Base-by-base conservation (phyloP, 495 filamentous ascomycete genomes). In the Neurospora sp. region DNA sequence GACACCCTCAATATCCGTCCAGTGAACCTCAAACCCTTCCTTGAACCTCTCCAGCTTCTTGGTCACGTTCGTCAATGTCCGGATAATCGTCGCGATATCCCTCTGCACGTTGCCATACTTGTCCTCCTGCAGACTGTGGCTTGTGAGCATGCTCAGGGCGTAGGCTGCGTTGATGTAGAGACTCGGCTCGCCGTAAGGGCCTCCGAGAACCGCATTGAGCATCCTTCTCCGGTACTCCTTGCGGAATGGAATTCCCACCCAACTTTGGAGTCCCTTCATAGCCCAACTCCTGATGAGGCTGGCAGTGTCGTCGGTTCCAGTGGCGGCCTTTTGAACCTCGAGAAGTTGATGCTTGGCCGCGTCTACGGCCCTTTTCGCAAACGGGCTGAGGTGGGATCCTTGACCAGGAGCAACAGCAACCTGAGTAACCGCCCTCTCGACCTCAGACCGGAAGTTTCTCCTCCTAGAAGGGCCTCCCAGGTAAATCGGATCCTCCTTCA, bases 31-130 rank as follows among this genome's bases (percentile, higher is more conserved):
- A 16, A 96, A 80, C 14, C 77, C 83, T 41, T 83, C 78, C 27
- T 88, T 82, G 77, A 97, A 96, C 12, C 75, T 79, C 75, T 97
- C 90, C n/a, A 97, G 79, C 69, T 88, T 88, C 35, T 84, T 86
- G 73, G 92, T 88, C 0, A 92, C 89, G 4, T 82, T 77, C 1
- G 91, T 92, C 76, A 94, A 90, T 3, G 89, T 88, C 70, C 89
- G 86, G 66, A 98, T 88, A 39, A 97, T 88, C 9, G 79, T 78
- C 7, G 92, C 88, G 3, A 98, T 88, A 77, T 95, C 90, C 40
- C 88, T 86, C 70, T 95, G 90, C 48, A 97, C 96, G 76, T 92
- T 91, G 37, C 96, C 96, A 76, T 89, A 96, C n/a, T 85, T 85
- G 80, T 99, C 96, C 82, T 99, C 96, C 11, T 83, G 83, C 39